phyloP scores from a whole-genome alignment of 2,329 filamentous ascomycete species.

The Aspergillus felis region DNA sequence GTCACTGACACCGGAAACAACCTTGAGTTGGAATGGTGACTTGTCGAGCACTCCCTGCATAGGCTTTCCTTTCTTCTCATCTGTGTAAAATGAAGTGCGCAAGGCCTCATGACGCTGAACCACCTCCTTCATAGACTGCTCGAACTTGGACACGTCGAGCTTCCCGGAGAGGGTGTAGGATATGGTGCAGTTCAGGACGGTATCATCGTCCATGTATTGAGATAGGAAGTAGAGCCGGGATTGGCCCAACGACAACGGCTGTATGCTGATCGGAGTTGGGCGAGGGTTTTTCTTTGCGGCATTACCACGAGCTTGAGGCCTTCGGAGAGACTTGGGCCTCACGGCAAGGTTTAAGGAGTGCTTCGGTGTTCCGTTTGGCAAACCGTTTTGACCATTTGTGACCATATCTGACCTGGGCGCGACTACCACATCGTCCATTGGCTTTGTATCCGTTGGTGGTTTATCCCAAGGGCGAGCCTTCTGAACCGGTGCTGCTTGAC shows the following conservation, averaged over 20 bases:
- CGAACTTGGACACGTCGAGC: constrained; percentile 13
- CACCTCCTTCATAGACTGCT: constrained; percentile 15
- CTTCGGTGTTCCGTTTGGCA: neutral
- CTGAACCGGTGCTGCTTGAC: constrained; percentile 3
- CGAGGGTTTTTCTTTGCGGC: neutral
- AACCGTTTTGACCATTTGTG: neutral
- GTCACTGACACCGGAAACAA: neutral
- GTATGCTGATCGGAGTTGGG: neutral
- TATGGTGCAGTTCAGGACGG: constrained; percentile 18
- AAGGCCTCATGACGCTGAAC: constrained; percentile 22
- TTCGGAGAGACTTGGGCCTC: neutral
- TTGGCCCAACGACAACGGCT: constrained; percentile 3
- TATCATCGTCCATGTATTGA: constrained; percentile 19
- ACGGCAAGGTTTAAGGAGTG: neutral
- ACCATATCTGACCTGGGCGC: neutral
- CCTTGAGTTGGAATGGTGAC: constrained; percentile 2
- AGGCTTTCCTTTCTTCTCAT: constrained; percentile 8
- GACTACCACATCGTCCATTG: neutral
- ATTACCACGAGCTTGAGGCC: neutral
- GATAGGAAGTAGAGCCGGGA: constrained; percentile 5
- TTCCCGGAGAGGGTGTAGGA: constrained; percentile 17
- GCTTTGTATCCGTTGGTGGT: neutral
- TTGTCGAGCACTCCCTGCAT: constrained; percentile 2
- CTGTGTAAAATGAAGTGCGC: constrained; percentile 20
- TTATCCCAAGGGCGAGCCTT: constrained; percentile 1